phyloP scores from a whole-genome alignment of 352 stramenopile genomes.

The Globisporangium perplexum region DNA sequence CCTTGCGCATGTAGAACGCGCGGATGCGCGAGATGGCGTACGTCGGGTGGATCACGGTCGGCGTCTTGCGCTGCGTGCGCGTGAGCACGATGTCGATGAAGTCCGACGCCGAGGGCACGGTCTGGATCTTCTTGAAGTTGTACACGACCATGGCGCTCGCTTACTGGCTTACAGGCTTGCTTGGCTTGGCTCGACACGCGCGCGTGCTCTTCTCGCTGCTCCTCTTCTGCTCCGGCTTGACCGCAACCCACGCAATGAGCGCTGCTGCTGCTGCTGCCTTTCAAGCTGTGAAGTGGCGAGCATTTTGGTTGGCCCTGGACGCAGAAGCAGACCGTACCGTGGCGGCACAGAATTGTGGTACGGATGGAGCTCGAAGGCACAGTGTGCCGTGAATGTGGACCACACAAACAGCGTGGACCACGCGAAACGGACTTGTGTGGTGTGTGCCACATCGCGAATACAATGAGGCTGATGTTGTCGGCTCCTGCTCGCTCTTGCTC shows the following conservation, averaged over 20 bases:
- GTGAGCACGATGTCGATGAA: conserved; percentile 99
- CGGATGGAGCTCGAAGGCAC: neutral
- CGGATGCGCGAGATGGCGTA: conserved; percentile 96
- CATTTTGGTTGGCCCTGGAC: conserved; percentile 32
- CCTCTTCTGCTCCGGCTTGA: conserved; percentile 7
- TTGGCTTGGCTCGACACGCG: too few species aligned
- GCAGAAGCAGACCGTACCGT: conserved; percentile 6
- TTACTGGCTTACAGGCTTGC: too few species aligned
- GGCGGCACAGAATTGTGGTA: conserved; percentile 4
- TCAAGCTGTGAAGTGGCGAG: conserved; percentile 15
- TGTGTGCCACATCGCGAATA: neutral
- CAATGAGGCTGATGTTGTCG: too few species aligned
- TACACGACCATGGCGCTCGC: conserved; percentile 94
- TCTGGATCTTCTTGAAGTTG: conserved; percentile 99
- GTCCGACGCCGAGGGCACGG: conserved; percentile 94
- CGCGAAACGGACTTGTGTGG: neutral
- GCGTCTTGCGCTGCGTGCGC: conserved; percentile 98
- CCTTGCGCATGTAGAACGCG: conserved; percentile 97
- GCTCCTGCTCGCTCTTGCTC: too few species aligned
- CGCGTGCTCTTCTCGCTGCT: too few species aligned
- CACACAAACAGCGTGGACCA: neutral
- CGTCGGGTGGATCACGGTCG: conserved; percentile 98
- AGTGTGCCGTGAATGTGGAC: neutral
- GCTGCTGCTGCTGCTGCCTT: conserved; percentile 4
- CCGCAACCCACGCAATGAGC: conserved; percentile 16